Evolutionary conservation across 202 grass and related monocot species (phyloP).

Genomic region (Cymbopogon flexuosus): DNA sequence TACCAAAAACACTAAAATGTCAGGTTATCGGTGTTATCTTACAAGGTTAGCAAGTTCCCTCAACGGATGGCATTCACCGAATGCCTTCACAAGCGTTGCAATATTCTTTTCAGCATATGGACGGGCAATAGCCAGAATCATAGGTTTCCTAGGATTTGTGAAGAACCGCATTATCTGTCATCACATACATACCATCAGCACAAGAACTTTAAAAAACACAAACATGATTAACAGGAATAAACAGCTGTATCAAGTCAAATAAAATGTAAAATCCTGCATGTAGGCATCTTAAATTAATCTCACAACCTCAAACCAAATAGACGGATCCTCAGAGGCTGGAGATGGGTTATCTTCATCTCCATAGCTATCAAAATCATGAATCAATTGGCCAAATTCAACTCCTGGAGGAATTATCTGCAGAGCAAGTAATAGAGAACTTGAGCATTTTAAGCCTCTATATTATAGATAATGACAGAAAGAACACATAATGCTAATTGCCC

Average conservation of each 20-base stretch:
- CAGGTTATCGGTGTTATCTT: slow-evolving; percentile 33
- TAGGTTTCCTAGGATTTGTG: slow-evolving; percentile 97
- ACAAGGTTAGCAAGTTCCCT: slow-evolving; percentile 97
- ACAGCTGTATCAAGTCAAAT: slow-evolving; percentile 4
- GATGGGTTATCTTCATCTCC: slow-evolving; percentile 58
- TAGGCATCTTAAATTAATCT: slow-evolving; percentile 36
- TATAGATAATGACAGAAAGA: slow-evolving; percentile 18
- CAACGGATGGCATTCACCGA: slow-evolving; percentile 91
- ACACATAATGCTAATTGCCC: slow-evolving; percentile 6
- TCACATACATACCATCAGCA: slow-evolving; percentile 29
- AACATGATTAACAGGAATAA: slow-evolving; percentile 20
- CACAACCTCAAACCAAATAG: slow-evolving; percentile 86
- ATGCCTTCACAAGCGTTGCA: slow-evolving; percentile 89
- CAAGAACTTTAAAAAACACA: not conserved
- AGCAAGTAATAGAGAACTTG: slow-evolving; percentile 31
- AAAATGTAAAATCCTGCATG: slow-evolving; percentile 13
- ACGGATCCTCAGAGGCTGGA: slow-evolving; percentile 63
- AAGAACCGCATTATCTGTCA: slow-evolving; percentile 98
- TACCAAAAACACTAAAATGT: not conserved
- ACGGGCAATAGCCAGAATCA: slow-evolving; percentile 93
- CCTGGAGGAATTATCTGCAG: slow-evolving; percentile 95
- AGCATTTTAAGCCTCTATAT: slow-evolving; percentile 25
- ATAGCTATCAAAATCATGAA: slow-evolving; percentile 69
- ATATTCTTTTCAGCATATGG: slow-evolving; percentile 98
- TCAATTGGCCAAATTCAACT: slow-evolving; percentile 87